These are phyloP conservation scores for Apiospora sp. DNA, from an alignment of 2,329 filamentous ascomycete species.

Conservation along the genomic window DNA sequence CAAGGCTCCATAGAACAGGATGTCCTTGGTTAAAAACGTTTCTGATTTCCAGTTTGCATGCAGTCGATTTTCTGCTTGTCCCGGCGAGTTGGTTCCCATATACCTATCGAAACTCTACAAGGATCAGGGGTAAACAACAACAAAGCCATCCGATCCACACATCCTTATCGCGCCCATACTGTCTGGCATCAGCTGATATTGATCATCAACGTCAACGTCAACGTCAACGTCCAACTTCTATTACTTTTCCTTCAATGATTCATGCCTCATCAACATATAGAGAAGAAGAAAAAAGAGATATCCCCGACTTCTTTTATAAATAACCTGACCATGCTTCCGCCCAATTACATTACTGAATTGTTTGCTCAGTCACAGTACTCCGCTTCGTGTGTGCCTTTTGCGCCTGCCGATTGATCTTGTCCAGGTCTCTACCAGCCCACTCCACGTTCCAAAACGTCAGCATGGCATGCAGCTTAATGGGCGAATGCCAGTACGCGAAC, in stretches of 20 bases:
- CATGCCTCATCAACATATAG: neutral
- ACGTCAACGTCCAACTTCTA: too few relatives aligned
- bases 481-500: conserved; percentile 65
- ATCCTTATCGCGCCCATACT: neutral
- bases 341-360: neutral
- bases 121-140: neutral
- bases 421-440: conserved; percentile 50
- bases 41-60: neutral
- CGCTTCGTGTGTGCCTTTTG: neutral
- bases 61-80: neutral
- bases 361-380: too few relatives aligned
- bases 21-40: neutral
- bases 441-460: conserved; percentile 57
- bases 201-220: too few relatives aligned
- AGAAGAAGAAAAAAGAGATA: neutral
- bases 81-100: neutral
- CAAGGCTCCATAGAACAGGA: neutral
- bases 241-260: too few relatives aligned
- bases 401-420: conserved; percentile 5
- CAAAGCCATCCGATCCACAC: neutral
- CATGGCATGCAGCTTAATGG: conserved; percentile 64
- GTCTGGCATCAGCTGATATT: too few relatives aligned
- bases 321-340: neutral
- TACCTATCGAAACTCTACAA: neutral
- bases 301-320: neutral